Base-by-base conservation (phyloP, 2,329 filamentous ascomycete species). In the Reticulascus tulasneorum region DNA sequence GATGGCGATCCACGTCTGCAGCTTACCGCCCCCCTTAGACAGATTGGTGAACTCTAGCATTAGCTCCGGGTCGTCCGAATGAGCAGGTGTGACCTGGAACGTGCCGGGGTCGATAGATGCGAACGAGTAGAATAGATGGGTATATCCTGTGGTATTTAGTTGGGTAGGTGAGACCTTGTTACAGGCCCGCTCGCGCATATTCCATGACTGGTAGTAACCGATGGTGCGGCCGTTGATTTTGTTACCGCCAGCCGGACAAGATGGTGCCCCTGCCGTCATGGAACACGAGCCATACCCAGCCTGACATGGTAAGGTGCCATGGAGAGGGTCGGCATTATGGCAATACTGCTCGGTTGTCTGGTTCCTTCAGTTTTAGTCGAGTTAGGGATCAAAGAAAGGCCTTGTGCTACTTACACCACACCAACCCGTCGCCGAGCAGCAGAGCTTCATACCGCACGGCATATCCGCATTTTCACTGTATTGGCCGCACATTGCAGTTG, bases 31-130 rank as follows among this genome's bases (percentile, higher is more conserved):
- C 4, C 44, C 47, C 19, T 40, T 50, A 5, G 48, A 51, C 47
- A 68, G 55, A 19, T 60, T 43, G 2, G 48, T 48, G 48, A 61
- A 66, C 17, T 26, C 32, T 3, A 12, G 8, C n/a, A 33, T 13
- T 11, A 35, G 34, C 19, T 29, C 45, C 8, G 40, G 45, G n/a
- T 39, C 44, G 53, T 38, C 32, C 15, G 13, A 11, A 3, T 34
- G 20, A 9, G 15, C 10, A 13, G 32, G 23, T 4, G 16, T 21
- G n/a, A 23, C 23, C 17, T 12, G n/a, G 18, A 32, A 23, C n/a
- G 29, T n/a, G 0, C 2, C 18, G 13, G 19, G 29, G 3, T 23
- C 20, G 20, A 32, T 32, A 17, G 20, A 32, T 2, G 29, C n/a
- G n/a, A 32, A 32, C 7, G 29, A 32, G 12, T 22, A 32, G 29